Evolutionary conservation across 768 basidiomycete genomes (phyloP).

Genomic region (Lyophyllum atratum): DNA sequence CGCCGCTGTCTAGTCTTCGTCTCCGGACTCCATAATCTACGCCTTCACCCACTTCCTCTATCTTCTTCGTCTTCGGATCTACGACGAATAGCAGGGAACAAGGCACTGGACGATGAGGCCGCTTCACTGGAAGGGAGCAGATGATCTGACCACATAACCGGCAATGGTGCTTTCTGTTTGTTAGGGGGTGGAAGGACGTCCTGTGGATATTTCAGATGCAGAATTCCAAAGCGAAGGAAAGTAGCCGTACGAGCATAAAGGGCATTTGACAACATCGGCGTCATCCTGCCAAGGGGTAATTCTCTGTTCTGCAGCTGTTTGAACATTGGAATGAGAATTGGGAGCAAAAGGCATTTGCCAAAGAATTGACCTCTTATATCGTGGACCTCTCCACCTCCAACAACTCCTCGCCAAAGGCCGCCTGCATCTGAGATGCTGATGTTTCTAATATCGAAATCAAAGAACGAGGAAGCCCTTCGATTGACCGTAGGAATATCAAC

Average conservation of each 20-base stretch:
- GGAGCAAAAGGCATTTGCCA: slow-evolving; percentile 1
- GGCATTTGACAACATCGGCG: slow-evolving; percentile 72
- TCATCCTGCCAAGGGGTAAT: slow-evolving; percentile 98
- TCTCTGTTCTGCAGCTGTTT: slow-evolving; percentile 76
- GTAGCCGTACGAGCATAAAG: slow-evolving; percentile 74
- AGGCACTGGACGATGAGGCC: slow-evolving; percentile 59
- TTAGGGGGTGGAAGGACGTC: slow-evolving; percentile 82
- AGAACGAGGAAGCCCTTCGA: slow-evolving; percentile 66
- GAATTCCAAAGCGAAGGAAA: neutral
- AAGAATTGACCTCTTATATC: slow-evolving; percentile 64
- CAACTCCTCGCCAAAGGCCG: slow-evolving; percentile 70
- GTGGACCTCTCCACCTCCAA: slow-evolving; percentile 49
- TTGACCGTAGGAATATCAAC: slow-evolving; percentile 16
- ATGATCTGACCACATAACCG: slow-evolving; percentile 91
- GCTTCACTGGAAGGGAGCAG: slow-evolving; percentile 83
- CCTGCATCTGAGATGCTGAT: slow-evolving; percentile 56
- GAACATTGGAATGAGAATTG: neutral
- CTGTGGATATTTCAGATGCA: slow-evolving; percentile 26
- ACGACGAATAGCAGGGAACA: slow-evolving; percentile 87
- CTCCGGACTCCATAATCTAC: slow-evolving; percentile 81
- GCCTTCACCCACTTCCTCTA: slow-evolving; percentile 84
- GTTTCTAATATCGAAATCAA: slow-evolving; percentile 69
- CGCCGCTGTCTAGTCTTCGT: slow-evolving; percentile 35
- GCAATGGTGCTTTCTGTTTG: slow-evolving; percentile 96
- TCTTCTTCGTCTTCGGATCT: slow-evolving; percentile 72